These are phyloP conservation scores for Eucalyptus sideroxylon DNA, from an alignment of 345 rosid genomes.

Conservation along the genomic window DNA sequence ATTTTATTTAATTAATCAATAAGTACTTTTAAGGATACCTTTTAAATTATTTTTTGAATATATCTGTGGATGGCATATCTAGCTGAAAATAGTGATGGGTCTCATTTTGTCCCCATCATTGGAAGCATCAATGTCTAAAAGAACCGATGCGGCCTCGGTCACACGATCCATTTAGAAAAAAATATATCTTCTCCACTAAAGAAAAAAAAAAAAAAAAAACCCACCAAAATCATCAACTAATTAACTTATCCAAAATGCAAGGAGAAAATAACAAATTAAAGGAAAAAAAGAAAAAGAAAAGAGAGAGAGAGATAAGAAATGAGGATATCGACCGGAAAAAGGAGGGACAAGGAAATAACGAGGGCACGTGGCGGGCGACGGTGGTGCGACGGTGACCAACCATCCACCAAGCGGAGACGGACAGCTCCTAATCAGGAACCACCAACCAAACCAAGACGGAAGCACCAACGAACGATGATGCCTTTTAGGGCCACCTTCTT, in stretches of 20 bases:
- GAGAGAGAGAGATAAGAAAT: not conserved
- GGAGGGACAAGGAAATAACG: not conserved
- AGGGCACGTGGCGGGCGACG: not conserved
- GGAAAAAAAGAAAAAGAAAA: rapidly evolving
- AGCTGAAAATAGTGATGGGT: not conserved
- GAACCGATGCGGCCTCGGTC: not conserved
- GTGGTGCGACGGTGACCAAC: not conserved
- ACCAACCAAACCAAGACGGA: not conserved
- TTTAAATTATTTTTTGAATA: not conserved
- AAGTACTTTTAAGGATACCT: not conserved
- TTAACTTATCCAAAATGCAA: not conserved
- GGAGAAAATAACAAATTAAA: not conserved
- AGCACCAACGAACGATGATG: not conserved
- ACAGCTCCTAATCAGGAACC: not conserved
- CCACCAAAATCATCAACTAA: not conserved
- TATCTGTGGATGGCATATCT: not conserved
- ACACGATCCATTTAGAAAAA: not conserved
- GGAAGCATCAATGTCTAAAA: not conserved
- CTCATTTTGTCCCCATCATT: not conserved
- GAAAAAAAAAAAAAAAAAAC: not conserved
- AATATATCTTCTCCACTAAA: not conserved
- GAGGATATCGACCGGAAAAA: not conserved
- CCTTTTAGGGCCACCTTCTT: not conserved
- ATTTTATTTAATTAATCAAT: not conserved
- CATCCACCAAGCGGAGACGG: not conserved